Evolutionary conservation across 345 rosid species (phyloP).

Genomic region (Turritis glabra): DNA sequence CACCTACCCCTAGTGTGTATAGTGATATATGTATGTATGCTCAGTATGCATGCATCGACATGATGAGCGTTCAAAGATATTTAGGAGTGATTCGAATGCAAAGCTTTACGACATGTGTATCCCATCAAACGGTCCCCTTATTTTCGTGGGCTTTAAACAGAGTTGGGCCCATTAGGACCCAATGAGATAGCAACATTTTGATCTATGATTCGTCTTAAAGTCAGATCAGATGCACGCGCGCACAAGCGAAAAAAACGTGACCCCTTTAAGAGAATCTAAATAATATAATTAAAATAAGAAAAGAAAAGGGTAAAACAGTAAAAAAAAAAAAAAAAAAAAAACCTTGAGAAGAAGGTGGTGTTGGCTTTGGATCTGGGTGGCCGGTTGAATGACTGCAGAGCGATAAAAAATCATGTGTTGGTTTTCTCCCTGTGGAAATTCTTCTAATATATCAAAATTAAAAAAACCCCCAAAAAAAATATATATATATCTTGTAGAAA

Average conservation of each 20-base stretch:
- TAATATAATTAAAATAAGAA: conserved; percentile 6
- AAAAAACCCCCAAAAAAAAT: neutral
- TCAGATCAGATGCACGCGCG: conserved; percentile 54
- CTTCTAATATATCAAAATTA: conserved; percentile 41
- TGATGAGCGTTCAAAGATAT: neutral
- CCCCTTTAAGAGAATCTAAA: conserved; percentile 23
- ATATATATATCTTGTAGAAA: neutral
- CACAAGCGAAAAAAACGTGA: conserved; percentile 47
- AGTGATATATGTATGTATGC: neutral
- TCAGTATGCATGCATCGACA: neutral
- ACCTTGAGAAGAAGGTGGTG: conserved; percentile 66
- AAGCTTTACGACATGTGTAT: conserved; percentile 7
- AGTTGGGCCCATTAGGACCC: conserved; percentile 30
- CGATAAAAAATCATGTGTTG: conserved; percentile 88
- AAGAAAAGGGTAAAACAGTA: conserved; percentile 24
- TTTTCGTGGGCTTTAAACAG: conserved; percentile 18
- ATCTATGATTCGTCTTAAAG: conserved; percentile 34
- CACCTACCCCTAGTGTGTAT: too few species aligned
- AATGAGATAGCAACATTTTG: conserved; percentile 26
- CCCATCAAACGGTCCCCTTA: conserved; percentile 27
- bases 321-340: too few species aligned
- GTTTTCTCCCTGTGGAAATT: conserved; percentile 73
- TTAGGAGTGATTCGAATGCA: neutral
- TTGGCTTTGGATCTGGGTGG: conserved; percentile 72
- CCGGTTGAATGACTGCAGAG: conserved; percentile 75